phyloP scores from a whole-genome alignment of 495 filamentous ascomycete species.

The Recurvomyces mirabilis region DNA sequence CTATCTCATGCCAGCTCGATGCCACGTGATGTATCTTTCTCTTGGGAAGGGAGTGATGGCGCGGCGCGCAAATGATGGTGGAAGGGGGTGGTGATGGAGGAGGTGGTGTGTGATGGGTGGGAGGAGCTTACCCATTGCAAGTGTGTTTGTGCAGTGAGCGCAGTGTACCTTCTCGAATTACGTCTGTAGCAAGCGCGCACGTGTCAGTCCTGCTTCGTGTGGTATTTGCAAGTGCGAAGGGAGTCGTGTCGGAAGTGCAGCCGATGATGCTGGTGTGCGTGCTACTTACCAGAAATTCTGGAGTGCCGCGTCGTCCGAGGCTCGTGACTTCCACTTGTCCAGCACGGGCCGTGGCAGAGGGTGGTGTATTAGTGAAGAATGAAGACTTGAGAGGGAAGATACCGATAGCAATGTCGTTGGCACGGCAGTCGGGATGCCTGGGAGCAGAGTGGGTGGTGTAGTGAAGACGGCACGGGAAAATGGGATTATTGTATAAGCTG shows the following conservation, averaged over 20 bases:
- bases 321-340: too few relatives aligned
- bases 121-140: constrained; percentile 30
- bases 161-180: constrained; percentile 14
- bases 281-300: neutral
- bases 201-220: constrained; percentile 4
- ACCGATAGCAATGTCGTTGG: too few relatives aligned
- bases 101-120: constrained; percentile 6
- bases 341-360: too few relatives aligned
- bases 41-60: neutral
- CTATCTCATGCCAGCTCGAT: neutral
- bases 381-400: too few relatives aligned
- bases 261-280: neutral
- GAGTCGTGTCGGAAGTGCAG: neutral
- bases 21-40: neutral
- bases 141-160: constrained; percentile 14
- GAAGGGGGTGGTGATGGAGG: neutral
- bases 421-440: too few relatives aligned
- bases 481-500: too few relatives aligned
- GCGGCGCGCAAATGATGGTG: constrained; percentile 2
- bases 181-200: constrained; percentile 8
- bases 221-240: neutral
- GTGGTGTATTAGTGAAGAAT: too few relatives aligned
- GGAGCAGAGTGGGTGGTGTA: too few relatives aligned
- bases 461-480: too few relatives aligned
- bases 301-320: too few relatives aligned